Conservation (phyloP, 2,329 filamentous ascomycete genomes). For the Boeremia exigua region DNA sequence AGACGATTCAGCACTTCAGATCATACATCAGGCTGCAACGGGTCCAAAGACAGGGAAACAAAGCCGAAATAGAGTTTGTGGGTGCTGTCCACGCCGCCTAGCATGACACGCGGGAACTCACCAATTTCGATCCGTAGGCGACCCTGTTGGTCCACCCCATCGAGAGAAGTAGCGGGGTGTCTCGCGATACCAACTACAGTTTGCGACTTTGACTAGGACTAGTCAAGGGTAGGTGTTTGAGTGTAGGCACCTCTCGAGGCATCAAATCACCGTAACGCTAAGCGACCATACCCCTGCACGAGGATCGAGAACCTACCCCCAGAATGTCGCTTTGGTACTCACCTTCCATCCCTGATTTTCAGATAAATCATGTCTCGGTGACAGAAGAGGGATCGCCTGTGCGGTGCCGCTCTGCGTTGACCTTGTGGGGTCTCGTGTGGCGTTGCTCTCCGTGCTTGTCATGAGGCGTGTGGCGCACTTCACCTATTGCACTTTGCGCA, state of each 20-base stretch:
- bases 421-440: conserved; percentile 17
- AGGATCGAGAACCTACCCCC: background rate
- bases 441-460: conserved; percentile 15
- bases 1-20: background rate
- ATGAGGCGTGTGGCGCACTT: conserved; percentile 19
- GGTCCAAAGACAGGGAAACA: background rate
- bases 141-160: background rate
- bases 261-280: conserved; percentile 18
- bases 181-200: background rate
- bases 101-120: conserved; percentile 10
- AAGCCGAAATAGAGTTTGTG: conserved; percentile 13
- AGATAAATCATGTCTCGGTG: conserved; percentile 13
- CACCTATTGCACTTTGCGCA: conserved; percentile 13
- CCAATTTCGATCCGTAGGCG: background rate
- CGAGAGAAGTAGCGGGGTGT: background rate
- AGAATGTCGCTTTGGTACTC: background rate
- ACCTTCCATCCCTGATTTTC: conserved; percentile 5
- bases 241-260: conserved; percentile 9
- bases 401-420: conserved; percentile 14
- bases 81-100: conserved; percentile 9
- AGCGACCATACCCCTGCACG: conserved; percentile 15
- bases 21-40: background rate
- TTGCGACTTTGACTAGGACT: background rate
- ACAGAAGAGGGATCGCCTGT: conserved; percentile 6
- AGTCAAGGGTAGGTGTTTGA: conserved; percentile 5